Conservation (phyloP, 2,329 filamentous ascomycete species). For the Fonsecaea erecta region DNA sequence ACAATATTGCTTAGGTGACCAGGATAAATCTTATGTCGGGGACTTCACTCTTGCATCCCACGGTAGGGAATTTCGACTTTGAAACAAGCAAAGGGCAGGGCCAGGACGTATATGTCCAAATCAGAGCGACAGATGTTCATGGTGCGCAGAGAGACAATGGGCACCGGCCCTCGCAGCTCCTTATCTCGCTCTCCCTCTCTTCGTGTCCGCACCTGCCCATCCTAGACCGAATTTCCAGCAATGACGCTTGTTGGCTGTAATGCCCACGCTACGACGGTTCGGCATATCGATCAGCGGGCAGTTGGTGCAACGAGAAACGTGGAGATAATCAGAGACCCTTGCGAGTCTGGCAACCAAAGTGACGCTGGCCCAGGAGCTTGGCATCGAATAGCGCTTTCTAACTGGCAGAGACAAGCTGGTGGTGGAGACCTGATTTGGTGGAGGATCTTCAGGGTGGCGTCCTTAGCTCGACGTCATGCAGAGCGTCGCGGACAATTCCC, state of each 20-base stretch:
- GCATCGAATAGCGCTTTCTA: not conserved
- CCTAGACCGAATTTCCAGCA: not conserved
- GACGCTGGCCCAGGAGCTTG: conserved; percentile 19
- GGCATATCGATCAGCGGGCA: conserved; percentile 1
- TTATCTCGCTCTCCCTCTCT: not conserved
- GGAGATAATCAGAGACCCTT: conserved; percentile 2
- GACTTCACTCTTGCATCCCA: not conserved
- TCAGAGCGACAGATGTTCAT: not conserved
- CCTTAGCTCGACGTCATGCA: not conserved
- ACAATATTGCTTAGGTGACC: not conserved
- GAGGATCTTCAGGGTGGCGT: conserved; percentile 7
- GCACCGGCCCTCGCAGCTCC: not conserved
- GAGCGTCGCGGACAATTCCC: not conserved
- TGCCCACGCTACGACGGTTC: not conserved
- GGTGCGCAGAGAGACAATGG: not conserved
- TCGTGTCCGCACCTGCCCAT: not conserved
- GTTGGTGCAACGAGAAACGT: conserved; percentile 8
- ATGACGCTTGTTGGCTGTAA: not conserved
- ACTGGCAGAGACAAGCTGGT: not conserved
- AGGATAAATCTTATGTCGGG: not conserved
- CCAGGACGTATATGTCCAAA: not conserved
- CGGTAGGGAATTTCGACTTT: not conserved
- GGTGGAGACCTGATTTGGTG: not conserved
- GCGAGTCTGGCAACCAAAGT: conserved; percentile 1
- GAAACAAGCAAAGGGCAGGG: not conserved